Base-by-base conservation (phyloP, 192 early-diverging fungal genomes). In the Diversispora epigaea region DNA sequence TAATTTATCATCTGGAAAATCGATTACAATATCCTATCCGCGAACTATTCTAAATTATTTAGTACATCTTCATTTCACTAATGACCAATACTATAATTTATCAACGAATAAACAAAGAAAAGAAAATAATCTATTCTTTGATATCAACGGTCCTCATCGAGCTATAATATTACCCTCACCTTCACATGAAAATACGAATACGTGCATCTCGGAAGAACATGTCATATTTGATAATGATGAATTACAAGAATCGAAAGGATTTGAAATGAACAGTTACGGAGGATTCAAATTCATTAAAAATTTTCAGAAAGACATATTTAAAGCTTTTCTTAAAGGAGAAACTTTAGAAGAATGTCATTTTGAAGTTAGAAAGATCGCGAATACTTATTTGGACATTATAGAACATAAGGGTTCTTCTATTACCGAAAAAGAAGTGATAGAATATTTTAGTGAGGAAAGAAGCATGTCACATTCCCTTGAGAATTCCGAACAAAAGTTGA, bases 71-170 rank as follows among this genome's bases (percentile, higher is more conserved):
- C 81, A 95, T 80, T 99, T 97, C 79, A 98, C 98, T 3, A 99
- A 99, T 82, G 88, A 97, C 70, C 96, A 99, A 80, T 99, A 97
- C 80, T 94, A 97, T 78, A 86, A 91, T n/a, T 76, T 92, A n/a
- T 78, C 81, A 6, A 84, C 82, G 3, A 80, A 84, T 65, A 79
- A 86, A 50, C 97, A 96, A 77, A 58, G 85, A 46, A 90, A 89
- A 70, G 98, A 99, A 71, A 99, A 99, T 85, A 91, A 88, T 82
- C 98, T 99, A 57, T 97, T 99, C 74, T 99, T 99, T 70, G 98
- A 99, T 79, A 95, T 98, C 22, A 95, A 99, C 74, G 98, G 98
- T 9, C 98, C 98, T 25, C 98, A 99, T 79, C 90, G 91, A 49
- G 96, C 96, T 22, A 99, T 99, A 96, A 95, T 99, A 65, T 77